Evolutionary conservation across 1,284 basidiomycete genomes (phyloP).

Genomic region (Trichosporon sp.): DNA sequence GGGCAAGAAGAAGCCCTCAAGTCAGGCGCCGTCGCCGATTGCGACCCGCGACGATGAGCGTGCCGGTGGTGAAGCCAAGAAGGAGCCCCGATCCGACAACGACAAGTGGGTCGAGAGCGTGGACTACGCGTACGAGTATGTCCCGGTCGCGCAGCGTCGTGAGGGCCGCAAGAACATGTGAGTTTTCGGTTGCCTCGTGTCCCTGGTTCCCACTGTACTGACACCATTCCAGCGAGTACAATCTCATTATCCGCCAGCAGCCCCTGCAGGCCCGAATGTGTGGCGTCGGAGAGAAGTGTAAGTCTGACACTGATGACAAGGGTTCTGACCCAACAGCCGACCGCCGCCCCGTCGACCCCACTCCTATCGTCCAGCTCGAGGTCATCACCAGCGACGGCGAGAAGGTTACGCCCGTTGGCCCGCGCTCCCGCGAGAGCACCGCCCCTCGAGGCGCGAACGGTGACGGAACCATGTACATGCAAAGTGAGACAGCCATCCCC

Average conservation of each 20-base stretch:
- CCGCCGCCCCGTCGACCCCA: constrained; percentile 89
- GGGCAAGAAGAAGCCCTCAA: not conserved
- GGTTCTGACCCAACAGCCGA: constrained; percentile 59
- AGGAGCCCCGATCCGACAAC: not conserved
- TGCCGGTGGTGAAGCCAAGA: not conserved
- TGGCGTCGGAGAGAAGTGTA: constrained; percentile 79
- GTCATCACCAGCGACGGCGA: constrained; percentile 67
- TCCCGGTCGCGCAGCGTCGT: constrained; percentile 35
- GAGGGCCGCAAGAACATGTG: constrained; percentile 29
- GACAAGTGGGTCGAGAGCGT: constrained; percentile 31
- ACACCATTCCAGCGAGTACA: constrained; percentile 59
- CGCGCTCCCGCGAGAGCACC: constrained; percentile 10
- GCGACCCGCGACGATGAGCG: not conserved
- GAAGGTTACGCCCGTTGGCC: constrained; percentile 28
- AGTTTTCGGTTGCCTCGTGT: constrained; percentile 17
- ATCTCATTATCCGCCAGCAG: constrained; percentile 77
- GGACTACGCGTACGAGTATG: constrained; percentile 47
- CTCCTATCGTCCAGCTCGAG: constrained; percentile 89
- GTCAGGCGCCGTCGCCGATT: not conserved
- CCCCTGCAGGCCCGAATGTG: constrained; percentile 85
- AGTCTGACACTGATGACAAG: constrained; percentile 20
- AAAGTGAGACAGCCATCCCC: constrained; percentile 36
- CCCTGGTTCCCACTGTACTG: not conserved
- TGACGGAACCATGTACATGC: constrained; percentile 35
- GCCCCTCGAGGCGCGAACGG: constrained; percentile 3